These are phyloP conservation scores for Zygosaccharomyces kombuchaensis DNA, from an alignment of 805 yeast species.

Conservation along the genomic window DNA sequence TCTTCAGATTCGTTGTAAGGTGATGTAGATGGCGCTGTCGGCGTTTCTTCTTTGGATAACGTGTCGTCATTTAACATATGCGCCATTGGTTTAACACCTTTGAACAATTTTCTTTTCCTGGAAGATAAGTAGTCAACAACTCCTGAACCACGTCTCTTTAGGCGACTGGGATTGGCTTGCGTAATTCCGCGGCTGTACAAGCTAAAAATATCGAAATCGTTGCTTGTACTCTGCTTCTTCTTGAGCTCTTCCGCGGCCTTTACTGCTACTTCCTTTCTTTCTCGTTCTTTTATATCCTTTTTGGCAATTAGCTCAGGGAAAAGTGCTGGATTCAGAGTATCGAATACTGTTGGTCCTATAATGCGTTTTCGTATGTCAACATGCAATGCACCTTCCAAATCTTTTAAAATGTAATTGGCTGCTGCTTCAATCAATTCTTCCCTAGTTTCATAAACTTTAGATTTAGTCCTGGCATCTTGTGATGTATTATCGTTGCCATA, in stretches of 20 bases:
- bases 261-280: conserved; percentile 17
- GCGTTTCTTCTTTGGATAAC: conserved; percentile 22
- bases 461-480: not conserved
- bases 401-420: conserved; percentile 51
- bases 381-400: conserved; percentile 55
- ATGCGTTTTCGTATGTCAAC: conserved; percentile 72
- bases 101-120: conserved; percentile 15
- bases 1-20: conserved; percentile 15
- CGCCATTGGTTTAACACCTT: conserved; percentile 26
- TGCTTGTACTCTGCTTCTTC: conserved; percentile 29
- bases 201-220: conserved; percentile 36
- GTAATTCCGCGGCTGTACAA: conserved; percentile 22
- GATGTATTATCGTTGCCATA: not conserved
- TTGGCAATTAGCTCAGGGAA: conserved; percentile 48
- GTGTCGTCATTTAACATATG: conserved; percentile 32
- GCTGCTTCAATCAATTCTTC: conserved; percentile 54
- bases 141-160: conserved; percentile 18
- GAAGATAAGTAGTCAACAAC: conserved; percentile 9
- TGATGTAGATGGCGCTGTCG: conserved; percentile 10
- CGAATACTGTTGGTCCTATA: conserved; percentile 64
- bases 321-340: conserved; percentile 52
- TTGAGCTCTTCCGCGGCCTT: conserved; percentile 23
- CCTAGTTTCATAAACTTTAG: conserved; percentile 17
- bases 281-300: conserved; percentile 30
- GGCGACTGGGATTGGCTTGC: conserved; percentile 6